Percentiles rank a stretch among this genome's conserved stretches.
These are phyloP conservation scores for Mortierella sp. DNA, from an alignment of 371 early-diverging fungal genomes.

Conservation along the genomic window DNA sequence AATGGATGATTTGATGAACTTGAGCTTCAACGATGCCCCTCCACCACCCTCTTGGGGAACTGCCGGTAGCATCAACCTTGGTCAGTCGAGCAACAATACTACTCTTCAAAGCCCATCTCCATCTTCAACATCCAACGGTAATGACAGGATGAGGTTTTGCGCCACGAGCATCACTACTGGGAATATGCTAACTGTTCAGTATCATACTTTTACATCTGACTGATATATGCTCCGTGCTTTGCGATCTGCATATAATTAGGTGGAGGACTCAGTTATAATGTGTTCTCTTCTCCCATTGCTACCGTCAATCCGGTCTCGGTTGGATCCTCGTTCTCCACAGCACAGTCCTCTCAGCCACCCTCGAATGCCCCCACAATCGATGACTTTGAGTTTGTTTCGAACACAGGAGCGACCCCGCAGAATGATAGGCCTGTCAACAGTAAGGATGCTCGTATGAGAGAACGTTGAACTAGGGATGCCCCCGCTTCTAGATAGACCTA, in stretches of 20 bases:
- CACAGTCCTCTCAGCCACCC: slow-evolving; percentile 15
- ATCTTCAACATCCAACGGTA: slow-evolving; percentile 6
- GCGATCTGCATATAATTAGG: background rate
- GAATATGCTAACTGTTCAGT: background rate
- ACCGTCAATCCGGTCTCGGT: slow-evolving; percentile 23
- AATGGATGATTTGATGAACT: slow-evolving; percentile 51
- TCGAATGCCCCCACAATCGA: slow-evolving; percentile 13
- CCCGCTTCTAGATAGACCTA: no score
- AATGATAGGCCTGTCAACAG: slow-evolving; percentile 10
- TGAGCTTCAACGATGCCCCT: slow-evolving; percentile 43
- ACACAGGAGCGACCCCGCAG: slow-evolving; percentile 24
- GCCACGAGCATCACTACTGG: no score
- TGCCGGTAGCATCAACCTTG: slow-evolving; percentile 46
- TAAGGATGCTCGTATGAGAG: no score
- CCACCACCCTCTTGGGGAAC: slow-evolving; percentile 49
- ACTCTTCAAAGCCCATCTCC: background rate
- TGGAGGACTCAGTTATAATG: slow-evolving; percentile 16
- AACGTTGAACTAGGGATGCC: no score
- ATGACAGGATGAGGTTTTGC: background rate
- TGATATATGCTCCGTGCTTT: no score
- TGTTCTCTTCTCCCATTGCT: slow-evolving; percentile 29
- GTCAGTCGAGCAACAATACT: slow-evolving; percentile 6
- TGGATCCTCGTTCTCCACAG: slow-evolving; percentile 3
- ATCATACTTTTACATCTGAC: background rate
- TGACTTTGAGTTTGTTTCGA: slow-evolving; percentile 48